phyloP scores from a whole-genome alignment of 2,329 filamentous ascomycete genomes.

The Colletotrichum musae region DNA sequence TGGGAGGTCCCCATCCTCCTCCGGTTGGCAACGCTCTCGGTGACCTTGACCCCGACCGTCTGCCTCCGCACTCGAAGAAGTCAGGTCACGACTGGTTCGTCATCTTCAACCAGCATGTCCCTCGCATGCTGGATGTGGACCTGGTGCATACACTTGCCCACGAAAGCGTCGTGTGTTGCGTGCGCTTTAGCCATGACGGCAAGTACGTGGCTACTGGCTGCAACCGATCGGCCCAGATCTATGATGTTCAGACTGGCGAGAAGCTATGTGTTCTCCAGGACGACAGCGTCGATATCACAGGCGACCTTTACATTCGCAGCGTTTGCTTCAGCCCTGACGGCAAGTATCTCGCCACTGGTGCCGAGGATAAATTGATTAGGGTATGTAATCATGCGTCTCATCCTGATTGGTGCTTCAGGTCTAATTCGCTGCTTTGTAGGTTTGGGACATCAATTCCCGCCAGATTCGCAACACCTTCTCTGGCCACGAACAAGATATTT shows the following conservation, averaged over 20 bases:
- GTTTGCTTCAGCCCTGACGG: slow-evolving; percentile 99
- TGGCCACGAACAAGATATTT: slow-evolving; percentile 99
- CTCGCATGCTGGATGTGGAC: slow-evolving; percentile 91
- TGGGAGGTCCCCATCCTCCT: slow-evolving; percentile 57
- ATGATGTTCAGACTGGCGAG: slow-evolving; percentile 88
- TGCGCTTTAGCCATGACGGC: slow-evolving; percentile 95
- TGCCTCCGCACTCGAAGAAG: slow-evolving; percentile 90
- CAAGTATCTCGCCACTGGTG: slow-evolving; percentile 92
- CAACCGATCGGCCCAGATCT: slow-evolving; percentile 99
- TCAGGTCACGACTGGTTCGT: slow-evolving; percentile 94
- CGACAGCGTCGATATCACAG: slow-evolving; percentile 86
- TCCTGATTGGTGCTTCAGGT: not conserved
- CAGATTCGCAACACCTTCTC: slow-evolving; percentile 93
- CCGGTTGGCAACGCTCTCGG: slow-evolving; percentile 77
- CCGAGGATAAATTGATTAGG: slow-evolving; percentile 96
- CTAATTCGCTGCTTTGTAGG: slow-evolving; percentile 62
- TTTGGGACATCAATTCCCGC: slow-evolving; percentile 92
- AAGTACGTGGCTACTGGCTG: slow-evolving; percentile 97
- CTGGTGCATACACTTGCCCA: slow-evolving; percentile 93
- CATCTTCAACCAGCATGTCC: slow-evolving; percentile 94
- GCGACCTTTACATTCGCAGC: slow-evolving; percentile 96
- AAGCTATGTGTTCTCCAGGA: slow-evolving; percentile 94
- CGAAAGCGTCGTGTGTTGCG: slow-evolving; percentile 98
- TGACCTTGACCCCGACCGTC: slow-evolving; percentile 87
- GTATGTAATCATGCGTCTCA: slow-evolving; percentile 66